Evolutionary conservation across 192 early-diverging fungal genomes (phyloP).

Genomic region (Spizellomyces punctatus): DNA sequence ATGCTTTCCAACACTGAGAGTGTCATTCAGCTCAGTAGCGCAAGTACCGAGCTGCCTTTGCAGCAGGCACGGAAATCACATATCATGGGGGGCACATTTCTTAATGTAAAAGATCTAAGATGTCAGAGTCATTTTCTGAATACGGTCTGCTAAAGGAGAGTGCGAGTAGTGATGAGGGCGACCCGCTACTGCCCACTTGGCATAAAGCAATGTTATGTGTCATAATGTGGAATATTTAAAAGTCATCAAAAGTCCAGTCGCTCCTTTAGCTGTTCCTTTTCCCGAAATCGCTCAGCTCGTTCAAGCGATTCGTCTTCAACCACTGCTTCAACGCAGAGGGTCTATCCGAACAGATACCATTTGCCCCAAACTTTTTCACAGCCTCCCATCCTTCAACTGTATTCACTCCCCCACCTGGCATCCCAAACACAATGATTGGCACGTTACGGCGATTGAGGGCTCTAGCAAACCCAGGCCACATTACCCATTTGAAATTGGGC

Average conservation of each 20-base stretch:
- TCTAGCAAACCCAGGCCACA: slow-evolving; percentile 37
- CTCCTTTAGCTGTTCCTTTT: background rate
- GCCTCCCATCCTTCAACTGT: slow-evolving; percentile 40
- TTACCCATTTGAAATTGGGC: slow-evolving; percentile 40
- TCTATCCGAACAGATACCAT: slow-evolving; percentile 52
- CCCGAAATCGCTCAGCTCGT: slow-evolving; percentile 11
- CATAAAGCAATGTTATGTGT: too few relatives aligned
- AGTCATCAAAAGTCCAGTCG: background rate
- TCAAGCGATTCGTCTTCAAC: slow-evolving; percentile 37
- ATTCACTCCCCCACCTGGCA: slow-evolving; percentile 49
- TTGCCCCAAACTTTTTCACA: slow-evolving; percentile 36
- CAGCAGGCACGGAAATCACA: too few relatives aligned
- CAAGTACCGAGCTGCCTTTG: too few relatives aligned
- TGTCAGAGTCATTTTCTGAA: too few relatives aligned
- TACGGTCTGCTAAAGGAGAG: too few relatives aligned
- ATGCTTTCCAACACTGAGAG: too few relatives aligned
- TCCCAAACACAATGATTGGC: slow-evolving; percentile 48
- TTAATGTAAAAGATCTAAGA: too few relatives aligned
- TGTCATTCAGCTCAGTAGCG: too few relatives aligned
- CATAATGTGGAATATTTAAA: too few relatives aligned
- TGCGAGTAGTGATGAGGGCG: too few relatives aligned
- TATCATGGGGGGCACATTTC: too few relatives aligned
- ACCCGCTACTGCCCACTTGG: too few relatives aligned
- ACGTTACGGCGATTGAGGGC: slow-evolving; percentile 44
- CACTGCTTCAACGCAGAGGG: slow-evolving; percentile 42